These are phyloP conservation scores for Hyphopichia wangnamkhiaoensis DNA, from an alignment of 1,139 yeast genomes.

Conservation along the genomic window DNA sequence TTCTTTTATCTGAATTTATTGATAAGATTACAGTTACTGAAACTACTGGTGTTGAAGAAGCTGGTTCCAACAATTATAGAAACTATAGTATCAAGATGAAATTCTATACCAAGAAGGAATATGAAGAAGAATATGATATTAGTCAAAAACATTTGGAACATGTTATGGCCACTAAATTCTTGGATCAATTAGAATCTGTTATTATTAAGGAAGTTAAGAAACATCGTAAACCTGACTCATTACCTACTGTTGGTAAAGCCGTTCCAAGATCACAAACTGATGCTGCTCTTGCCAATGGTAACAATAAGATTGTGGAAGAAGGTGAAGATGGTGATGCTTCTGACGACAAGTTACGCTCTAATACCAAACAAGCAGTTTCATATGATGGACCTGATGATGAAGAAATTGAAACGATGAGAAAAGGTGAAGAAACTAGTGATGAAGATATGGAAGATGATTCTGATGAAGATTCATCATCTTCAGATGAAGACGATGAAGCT, in stretches of 20 bases:
- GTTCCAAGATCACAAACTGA: slow-evolving; percentile 57
- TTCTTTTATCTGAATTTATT: slow-evolving; percentile 83
- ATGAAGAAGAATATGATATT: slow-evolving; percentile 85
- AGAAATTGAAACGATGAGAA: slow-evolving; percentile 82
- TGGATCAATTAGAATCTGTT: slow-evolving; percentile 67
- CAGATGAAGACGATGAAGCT: slow-evolving; percentile 19
- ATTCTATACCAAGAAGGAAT: slow-evolving; percentile 77
- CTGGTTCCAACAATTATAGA: slow-evolving; percentile 59
- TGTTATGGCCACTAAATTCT: slow-evolving; percentile 65
- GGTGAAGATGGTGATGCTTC: slow-evolving; percentile 66
- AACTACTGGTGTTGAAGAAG: slow-evolving; percentile 64
- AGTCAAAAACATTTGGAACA: slow-evolving; percentile 75
- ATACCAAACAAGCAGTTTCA: slow-evolving; percentile 82
- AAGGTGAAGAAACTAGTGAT: slow-evolving; percentile 73
- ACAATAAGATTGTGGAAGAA: slow-evolving; percentile 21
- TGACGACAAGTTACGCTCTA: slow-evolving; percentile 61
- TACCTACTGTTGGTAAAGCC: slow-evolving; percentile 74
- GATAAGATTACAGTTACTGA: slow-evolving; percentile 86
- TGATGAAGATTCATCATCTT: slow-evolving; percentile 19
- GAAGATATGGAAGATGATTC: slow-evolving; percentile 51
- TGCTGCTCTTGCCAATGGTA: slow-evolving; percentile 47
- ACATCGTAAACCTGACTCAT: slow-evolving; percentile 61
- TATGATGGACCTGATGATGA: slow-evolving; percentile 96
- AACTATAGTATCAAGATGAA: slow-evolving; percentile 72
- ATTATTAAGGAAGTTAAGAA: slow-evolving; percentile 82